phyloP scores from a whole-genome alignment of 441 rosid species.

The Adansonia grandidieri region DNA sequence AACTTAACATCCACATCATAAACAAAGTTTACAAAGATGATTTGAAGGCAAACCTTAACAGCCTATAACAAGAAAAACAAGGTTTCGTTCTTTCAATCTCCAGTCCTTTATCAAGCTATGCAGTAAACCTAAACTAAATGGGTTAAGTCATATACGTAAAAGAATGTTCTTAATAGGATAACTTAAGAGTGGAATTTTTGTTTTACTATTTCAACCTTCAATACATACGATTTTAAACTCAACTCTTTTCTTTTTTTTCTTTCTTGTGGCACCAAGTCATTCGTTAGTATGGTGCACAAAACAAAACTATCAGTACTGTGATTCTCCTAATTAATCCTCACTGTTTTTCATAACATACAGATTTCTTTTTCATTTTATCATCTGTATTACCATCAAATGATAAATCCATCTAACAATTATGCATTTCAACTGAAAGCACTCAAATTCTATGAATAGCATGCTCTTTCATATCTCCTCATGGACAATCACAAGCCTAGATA shows the following conservation, averaged over 20 bases:
- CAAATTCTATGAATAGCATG: not conserved
- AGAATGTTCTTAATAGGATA: not conserved
- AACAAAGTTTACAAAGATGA: not conserved
- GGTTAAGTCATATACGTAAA: not conserved
- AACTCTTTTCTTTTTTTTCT: slow-evolving; percentile 12
- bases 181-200: not conserved
- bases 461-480: not conserved
- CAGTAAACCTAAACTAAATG: not conserved
- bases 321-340: slow-evolving; percentile 12
- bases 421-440: slow-evolving; percentile 8
- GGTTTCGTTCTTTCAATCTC: slow-evolving; percentile 11
- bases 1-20: not conserved
- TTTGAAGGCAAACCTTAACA: not conserved
- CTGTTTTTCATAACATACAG: not conserved
- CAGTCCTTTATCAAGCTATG: slow-evolving; percentile 14
- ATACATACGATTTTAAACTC: not conserved
- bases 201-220: not conserved
- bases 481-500: not conserved
- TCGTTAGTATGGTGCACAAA: not conserved
- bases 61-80: not conserved
- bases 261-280: not conserved
- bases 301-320: not conserved
- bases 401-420: not conserved
- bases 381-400: slow-evolving; percentile 9
- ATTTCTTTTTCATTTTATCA: slow-evolving; percentile 16